phyloP scores from a whole-genome alignment of 768 basidiomycete genomes.

The Lentinus brumalis region DNA sequence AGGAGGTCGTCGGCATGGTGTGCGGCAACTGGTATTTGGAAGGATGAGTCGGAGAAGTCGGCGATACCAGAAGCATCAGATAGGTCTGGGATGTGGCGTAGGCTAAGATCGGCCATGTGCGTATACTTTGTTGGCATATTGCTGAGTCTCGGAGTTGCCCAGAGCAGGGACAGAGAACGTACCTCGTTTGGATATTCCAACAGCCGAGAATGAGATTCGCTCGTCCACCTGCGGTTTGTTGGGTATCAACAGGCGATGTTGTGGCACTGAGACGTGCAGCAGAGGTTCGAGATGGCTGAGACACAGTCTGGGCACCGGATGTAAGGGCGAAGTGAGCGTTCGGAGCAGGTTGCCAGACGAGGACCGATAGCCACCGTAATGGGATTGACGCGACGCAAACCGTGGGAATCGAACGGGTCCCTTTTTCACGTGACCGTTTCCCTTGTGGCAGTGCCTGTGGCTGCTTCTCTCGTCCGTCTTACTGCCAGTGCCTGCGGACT shows the following conservation, averaged over 20 bases:
- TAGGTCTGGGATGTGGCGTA: slow-evolving; percentile 56
- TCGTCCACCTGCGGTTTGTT: neutral
- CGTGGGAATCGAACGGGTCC: slow-evolving; percentile 18
- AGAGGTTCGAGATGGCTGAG: neutral
- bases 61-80: slow-evolving; percentile 43
- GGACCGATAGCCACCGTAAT: neutral
- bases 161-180: too few relatives aligned
- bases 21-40: slow-evolving; percentile 50
- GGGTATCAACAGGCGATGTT: neutral
- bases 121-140: neutral
- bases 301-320: neutral
- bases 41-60: slow-evolving; percentile 52
- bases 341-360: neutral
- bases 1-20: slow-evolving; percentile 34
- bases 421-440: slow-evolving; percentile 10
- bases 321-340: neutral
- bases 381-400: slow-evolving; percentile 12
- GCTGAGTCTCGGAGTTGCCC: neutral
- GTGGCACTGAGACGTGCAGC: neutral
- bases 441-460: neutral
- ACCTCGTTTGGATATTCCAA: too few relatives aligned
- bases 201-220: too few relatives aligned
- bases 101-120: slow-evolving; percentile 41
- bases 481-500: neutral
- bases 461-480: neutral